Evolutionary conservation across 148 eudicot species (phyloP), one percentile per base, ranked within the genome.

Genomic region (Fagopyrum esculentum): DNA sequence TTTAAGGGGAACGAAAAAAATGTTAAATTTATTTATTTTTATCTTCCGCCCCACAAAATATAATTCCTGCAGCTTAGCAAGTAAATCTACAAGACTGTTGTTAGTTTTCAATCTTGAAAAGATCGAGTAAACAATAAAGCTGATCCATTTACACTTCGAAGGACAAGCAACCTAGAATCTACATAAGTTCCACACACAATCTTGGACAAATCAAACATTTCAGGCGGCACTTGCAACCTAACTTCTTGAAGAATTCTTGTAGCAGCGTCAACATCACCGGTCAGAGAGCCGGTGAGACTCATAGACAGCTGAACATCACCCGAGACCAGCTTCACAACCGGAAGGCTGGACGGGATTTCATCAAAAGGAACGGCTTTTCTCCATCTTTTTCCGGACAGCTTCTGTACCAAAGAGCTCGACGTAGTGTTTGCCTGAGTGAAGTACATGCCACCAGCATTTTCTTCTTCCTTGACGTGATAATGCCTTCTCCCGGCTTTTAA

Each of bases 141-240:
- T 4, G 98, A 92, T 16, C 98, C 98, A 81, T 84, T 90, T 70
- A 92, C 87, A 77, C 91, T 84, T 2, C 93, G 86, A 63, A 92
- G 87, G 35, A 95, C 86, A 69, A 95, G 88, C 74, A 92, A 76
- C 79, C 99, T 84, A 72, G 90, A 78, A 79, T 95, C 99, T 5
- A 95, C 85, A 57, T 90, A 95, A 9, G 99, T 95, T 45, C 97
- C 99, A 72, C 97, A 92, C 8, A 95, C 96, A 17, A 95, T 52
- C 72, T 92, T 90, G 0, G 99, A 89, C 78, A 90, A 73, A 84
- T 95, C 99, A 79, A 92, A 95, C 84, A 90, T 83, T 79, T 95
- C 99, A 1, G 97, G 97, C 3, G 99, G 96, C 71, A 92, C 76
- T 73, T 92, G 94, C 57, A 87, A 60, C 73, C 96, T 80, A 47